phyloP scores from a whole-genome alignment of 768 basidiomycete species.

The Calocybe cyanea region DNA sequence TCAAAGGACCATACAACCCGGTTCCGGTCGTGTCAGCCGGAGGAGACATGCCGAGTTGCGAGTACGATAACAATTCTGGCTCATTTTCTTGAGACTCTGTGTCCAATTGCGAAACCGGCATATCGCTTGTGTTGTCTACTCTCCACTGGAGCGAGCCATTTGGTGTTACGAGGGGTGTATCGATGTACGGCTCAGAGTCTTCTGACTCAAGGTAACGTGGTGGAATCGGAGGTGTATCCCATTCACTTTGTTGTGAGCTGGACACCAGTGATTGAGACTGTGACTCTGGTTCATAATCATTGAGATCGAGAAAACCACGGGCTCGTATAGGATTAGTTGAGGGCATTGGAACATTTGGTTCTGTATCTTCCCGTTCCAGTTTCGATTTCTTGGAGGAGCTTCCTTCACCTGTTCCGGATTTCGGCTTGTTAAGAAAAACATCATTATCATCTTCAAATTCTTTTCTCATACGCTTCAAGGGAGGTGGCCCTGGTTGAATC shows the following conservation, averaged over 20 bases:
- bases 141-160: slow-evolving; percentile 49
- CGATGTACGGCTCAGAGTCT: slow-evolving; percentile 41
- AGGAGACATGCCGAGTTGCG: slow-evolving; percentile 30
- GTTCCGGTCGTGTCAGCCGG: slow-evolving; percentile 10
- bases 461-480: slow-evolving; percentile 25
- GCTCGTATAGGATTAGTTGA: slow-evolving; percentile 15
- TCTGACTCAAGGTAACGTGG: slow-evolving; percentile 35
- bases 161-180: slow-evolving; percentile 53
- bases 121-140: slow-evolving; percentile 25
- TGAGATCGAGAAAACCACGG: slow-evolving; percentile 23
- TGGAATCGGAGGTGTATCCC: slow-evolving; percentile 23
- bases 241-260: slow-evolving; percentile 20
- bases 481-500: slow-evolving; percentile 38
- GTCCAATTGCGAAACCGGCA: slow-evolving; percentile 36
- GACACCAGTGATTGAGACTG: slow-evolving; percentile 5
- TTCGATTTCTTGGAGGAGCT: slow-evolving; percentile 20
- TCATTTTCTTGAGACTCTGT: slow-evolving; percentile 23
- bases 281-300: slow-evolving; percentile 14
- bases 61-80: slow-evolving; percentile 31
- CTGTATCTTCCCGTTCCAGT: slow-evolving; percentile 30
- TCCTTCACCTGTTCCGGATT: slow-evolving; percentile 4
- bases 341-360: slow-evolving; percentile 23
- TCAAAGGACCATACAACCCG: slow-evolving; percentile 11
- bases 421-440: slow-evolving; percentile 2
- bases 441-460: slow-evolving; percentile 22